These are phyloP conservation scores for Phytophthora foliorum DNA, from an alignment of 352 stramenopile species.

Conservation along the genomic window DNA sequence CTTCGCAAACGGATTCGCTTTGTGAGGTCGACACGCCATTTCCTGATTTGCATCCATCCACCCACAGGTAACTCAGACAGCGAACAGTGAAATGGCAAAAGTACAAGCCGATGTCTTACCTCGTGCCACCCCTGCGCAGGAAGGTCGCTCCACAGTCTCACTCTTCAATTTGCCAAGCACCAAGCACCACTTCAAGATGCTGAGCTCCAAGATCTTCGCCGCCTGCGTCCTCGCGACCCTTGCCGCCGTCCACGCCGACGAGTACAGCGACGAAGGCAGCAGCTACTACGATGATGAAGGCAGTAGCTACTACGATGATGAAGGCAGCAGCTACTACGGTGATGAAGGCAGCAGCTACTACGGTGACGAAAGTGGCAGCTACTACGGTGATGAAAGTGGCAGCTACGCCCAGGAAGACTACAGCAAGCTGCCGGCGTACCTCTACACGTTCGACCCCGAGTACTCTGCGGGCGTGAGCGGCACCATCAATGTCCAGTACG, in stretches of 20 bases:
- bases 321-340: background rate
- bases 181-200: constrained; percentile 22
- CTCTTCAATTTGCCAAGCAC: constrained; percentile 26
- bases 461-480: constrained; percentile 51
- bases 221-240: constrained; percentile 24
- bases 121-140: background rate
- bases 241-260: constrained; percentile 18
- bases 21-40: too few species aligned
- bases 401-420: constrained; percentile 14
- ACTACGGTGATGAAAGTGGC: constrained; percentile 5
- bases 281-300: constrained; percentile 6
- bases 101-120: background rate
- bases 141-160: constrained; percentile 4
- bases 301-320: background rate
- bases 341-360: constrained; percentile 13
- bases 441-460: constrained; percentile 57
- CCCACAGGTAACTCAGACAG: background rate
- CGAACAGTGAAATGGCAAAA: constrained; percentile 8
- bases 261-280: constrained; percentile 6
- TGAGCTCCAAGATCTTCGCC: constrained; percentile 34
- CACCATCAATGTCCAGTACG: constrained; percentile 55
- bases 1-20: too few species aligned
- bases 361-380: constrained; percentile 7
- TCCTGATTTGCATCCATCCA: constrained; percentile 20
- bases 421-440: constrained; percentile 29